Conservation (phyloP, 257 asterid genomes). For the Nicotiana attenuata region DNA sequence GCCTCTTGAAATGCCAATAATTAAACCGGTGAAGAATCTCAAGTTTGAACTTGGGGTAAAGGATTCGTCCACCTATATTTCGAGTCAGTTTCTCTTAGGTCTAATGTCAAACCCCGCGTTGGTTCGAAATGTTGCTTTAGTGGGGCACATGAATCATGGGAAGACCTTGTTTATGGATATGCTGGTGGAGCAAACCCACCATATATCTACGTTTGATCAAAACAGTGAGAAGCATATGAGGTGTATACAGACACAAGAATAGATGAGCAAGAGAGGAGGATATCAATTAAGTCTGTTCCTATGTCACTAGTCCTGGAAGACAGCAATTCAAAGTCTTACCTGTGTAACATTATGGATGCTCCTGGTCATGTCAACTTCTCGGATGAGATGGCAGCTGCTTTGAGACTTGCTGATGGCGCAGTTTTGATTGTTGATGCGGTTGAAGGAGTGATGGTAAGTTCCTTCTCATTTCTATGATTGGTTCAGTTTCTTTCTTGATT, state of each 20-base stretch:
- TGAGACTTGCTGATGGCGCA: constrained; percentile 98
- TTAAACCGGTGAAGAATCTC: constrained; percentile 75
- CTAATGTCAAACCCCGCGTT: constrained; percentile 80
- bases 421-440: constrained; percentile 91
- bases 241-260: constrained; percentile 89
- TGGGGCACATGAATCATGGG: constrained; percentile 72
- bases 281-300: constrained; percentile 83
- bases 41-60: constrained; percentile 94
- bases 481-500: no score
- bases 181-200: constrained; percentile 93
- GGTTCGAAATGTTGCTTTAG: constrained; percentile 85
- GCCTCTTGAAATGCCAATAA: constrained; percentile 79
- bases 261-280: constrained; percentile 90
- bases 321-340: no score
- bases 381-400: constrained; percentile 93
- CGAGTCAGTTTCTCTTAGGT: constrained; percentile 85
- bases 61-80: constrained; percentile 84
- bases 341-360: no score
- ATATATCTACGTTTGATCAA: constrained; percentile 82
- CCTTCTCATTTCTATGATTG: neutral
- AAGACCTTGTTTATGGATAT: constrained; percentile 86
- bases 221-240: constrained; percentile 94
- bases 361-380: no score
- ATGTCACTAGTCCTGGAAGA: no score
- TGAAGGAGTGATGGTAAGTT: constrained; percentile 85